Evolutionary conservation across 2,329 filamentous ascomycete genomes (phyloP), one percentile per base, ranked within the genome.

Genomic region (Scytalidium sp.): DNA sequence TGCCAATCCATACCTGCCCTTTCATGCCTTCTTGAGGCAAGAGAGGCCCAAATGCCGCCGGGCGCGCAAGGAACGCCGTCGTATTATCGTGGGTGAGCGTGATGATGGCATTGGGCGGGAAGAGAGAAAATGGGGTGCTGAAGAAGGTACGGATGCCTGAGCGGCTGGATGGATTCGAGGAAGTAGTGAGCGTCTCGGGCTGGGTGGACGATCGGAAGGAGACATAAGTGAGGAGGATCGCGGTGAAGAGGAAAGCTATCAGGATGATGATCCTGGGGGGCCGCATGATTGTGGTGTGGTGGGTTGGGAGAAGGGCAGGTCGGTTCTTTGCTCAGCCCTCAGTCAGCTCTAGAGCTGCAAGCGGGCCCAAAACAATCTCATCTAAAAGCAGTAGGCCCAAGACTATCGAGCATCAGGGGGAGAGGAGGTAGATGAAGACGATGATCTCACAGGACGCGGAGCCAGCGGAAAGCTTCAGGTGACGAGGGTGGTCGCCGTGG

Each of bases 21-120:
- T 89, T 96, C 56, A 97, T 71, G 21, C 94, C 93, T 50, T 80
- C 83, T 11, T 75, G 68, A 1, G 88, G 88, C 36, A 99, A 73
- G 36, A 81, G 73, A 3, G 94, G 90, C 1, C 94, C 94, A 71
- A 97, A 99, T 36, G 90, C 92, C 47, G 94, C 94, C 52, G 94
- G 94, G 44, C 94, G 81, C 41, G 94, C 92, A 49, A 96, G 79
- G 72, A 99, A 99, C 60, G 95, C 96, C 11, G 94, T 99, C 59
- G 90, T 96, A 70, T 99, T 99, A 70, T 99, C 94, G 69, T 97
- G 91, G 63, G 92, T 96, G 54, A 99, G 80, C 68, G 90, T 96
- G 66, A 99, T 97, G 62, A 95, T 88, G 43, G 94, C 94, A 56
- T 94, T 96, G 3, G 92, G 92, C 3, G 93, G 92, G 66, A 99